Percentiles rank a stretch among this genome's conserved stretches.
Conservation (phyloP, 257 asterid species). For the Leonotis leonurus region DNA sequence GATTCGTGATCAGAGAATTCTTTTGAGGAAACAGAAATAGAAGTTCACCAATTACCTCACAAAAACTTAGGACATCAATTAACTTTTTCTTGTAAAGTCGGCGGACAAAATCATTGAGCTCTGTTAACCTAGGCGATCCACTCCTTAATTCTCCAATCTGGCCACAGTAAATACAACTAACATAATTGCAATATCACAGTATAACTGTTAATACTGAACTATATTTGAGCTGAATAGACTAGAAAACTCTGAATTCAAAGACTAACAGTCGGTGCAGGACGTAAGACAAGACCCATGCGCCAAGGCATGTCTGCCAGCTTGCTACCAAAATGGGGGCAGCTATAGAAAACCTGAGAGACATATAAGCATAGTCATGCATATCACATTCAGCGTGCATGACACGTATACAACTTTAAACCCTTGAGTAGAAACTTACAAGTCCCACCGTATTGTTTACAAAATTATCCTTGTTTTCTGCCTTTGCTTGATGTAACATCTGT, state of each 20-base stretch:
- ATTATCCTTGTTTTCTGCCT: constrained; percentile 63
- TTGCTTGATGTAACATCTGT: constrained; percentile 90
- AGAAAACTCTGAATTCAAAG: constrained; percentile 2
- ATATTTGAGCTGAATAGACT: constrained; percentile 2
- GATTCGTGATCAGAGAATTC: constrained; percentile 10
- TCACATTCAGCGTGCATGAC: not conserved
- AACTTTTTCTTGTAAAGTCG: constrained; percentile 60
- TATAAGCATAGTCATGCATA: constrained; percentile 1
- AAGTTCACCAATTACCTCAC: constrained; percentile 51
- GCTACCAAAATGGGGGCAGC: constrained; percentile 99
- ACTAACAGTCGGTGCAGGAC: constrained; percentile 98
- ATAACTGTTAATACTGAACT: constrained; percentile 5
- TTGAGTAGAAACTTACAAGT: constrained; percentile 48
- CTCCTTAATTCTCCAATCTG: constrained; percentile 96
- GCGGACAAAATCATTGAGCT: constrained; percentile 81
- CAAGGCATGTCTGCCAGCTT: constrained; percentile 99
- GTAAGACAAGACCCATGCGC: constrained; percentile 96
- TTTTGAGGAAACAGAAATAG: constrained; percentile 6
- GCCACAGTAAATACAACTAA: constrained; percentile 22
- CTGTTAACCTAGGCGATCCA: constrained; percentile 92
- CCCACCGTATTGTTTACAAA: constrained; percentile 84
- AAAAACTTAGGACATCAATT: constrained; percentile 92
- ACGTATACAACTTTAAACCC: not conserved
- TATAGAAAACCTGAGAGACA: constrained; percentile 75
- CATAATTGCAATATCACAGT: constrained; percentile 5